phyloP scores from a whole-genome alignment of 208 protist species.

The Naegleria fowleri region DNA sequence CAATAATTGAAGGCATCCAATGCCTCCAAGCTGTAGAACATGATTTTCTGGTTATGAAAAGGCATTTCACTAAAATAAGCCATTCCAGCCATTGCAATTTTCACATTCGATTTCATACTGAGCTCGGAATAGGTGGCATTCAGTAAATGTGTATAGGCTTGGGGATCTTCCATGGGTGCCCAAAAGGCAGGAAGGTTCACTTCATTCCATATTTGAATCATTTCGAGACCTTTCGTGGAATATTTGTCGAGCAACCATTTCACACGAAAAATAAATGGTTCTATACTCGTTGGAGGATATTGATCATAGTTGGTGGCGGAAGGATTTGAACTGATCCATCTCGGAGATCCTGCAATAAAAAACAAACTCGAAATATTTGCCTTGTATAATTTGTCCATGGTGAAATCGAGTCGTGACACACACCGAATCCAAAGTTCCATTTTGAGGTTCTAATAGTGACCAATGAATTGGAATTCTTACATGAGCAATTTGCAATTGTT shows the following conservation, averaged over 20 bases:
- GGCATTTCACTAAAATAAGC: slow-evolving; percentile 11
- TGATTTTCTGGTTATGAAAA: not conserved
- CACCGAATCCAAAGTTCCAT: not conserved
- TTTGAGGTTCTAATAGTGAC: not conserved
- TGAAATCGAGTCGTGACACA: not conserved
- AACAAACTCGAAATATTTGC: not conserved
- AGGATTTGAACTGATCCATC: not conserved
- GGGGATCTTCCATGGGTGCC: not conserved
- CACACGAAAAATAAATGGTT: not conserved
- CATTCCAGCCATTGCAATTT: not conserved
- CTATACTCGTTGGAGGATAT: not conserved
- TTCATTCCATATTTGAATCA: slow-evolving; percentile 9
- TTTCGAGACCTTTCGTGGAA: not conserved
- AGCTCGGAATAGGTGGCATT: not conserved
- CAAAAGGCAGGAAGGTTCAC: not conserved
- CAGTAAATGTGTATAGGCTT: not conserved
- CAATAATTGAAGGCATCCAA: not conserved
- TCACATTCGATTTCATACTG: not conserved
- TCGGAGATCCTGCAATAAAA: not conserved
- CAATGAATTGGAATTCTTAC: not conserved
- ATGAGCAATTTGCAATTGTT: not conserved
- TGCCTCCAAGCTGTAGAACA: not conserved
- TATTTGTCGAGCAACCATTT: not conserved
- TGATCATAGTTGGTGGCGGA: not conserved
- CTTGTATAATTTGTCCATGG: not conserved